Evolutionary conservation across 2,329 filamentous ascomycete species (phyloP), one percentile per base, ranked within the genome.

Genomic region (Bipolaris cookei): DNA sequence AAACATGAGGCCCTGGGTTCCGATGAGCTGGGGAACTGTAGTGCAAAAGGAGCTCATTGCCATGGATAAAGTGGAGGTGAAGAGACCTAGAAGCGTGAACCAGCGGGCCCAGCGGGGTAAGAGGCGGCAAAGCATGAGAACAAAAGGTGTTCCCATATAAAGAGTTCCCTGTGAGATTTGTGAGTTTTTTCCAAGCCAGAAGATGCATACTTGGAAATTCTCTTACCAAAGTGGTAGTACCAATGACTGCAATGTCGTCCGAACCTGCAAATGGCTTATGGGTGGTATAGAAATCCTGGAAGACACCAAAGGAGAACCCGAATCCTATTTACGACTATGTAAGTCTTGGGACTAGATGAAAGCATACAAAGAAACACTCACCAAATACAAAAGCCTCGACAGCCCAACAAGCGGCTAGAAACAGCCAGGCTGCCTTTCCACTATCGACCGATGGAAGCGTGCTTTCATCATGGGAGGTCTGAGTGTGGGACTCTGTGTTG

Each of bases 241-340:
- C 88, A 51, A 91, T 85, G 18, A 86, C 78, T 30, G 87, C 82
- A 47, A 90, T 85, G 20, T 80, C 78, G 0, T 81, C 68, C 16
- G 69, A 80, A 1, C 80, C 81, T 5, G 77, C 75, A 53, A 90
- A 90, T 1, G 85, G 83, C 3, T 80, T 80, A 58, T 87, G 80
- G 1, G 79, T 82, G 34, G 79, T 82, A 71, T 91, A 91, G 73
- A 89, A 88, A 49, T 87, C 82, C 62, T 90, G 87, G 68, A 91
- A 90, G 20, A 91, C 81, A 38, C 88, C 89, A 69, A 87, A 91
- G 0, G 86, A 82, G 54, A 88, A 87, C 0, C 86, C 84, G 56
- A 90, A 89, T 4, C 88, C 87, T 89, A 23, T 11, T 14, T 35
- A 5, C 2, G 16, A 16, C n/a, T 20, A 6, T 23, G 35, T 46